Conservation (phyloP, 2,329 filamentous ascomycete species). For the Trichoderma cornu-damae region DNA sequence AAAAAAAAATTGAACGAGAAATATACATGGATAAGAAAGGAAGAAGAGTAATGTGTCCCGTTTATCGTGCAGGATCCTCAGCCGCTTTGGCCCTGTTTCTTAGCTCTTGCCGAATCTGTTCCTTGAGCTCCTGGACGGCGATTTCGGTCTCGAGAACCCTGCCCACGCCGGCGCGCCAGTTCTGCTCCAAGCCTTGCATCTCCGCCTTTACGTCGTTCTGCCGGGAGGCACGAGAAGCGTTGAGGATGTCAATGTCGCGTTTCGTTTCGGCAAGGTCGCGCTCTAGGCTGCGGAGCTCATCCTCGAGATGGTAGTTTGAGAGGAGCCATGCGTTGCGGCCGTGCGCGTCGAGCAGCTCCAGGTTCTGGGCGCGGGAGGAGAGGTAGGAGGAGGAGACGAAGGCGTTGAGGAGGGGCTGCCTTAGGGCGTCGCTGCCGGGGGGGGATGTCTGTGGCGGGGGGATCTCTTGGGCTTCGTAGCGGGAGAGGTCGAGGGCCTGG, state of each 20-base stretch:
- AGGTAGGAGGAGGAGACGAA: constrained; percentile 51
- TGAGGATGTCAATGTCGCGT: constrained; percentile 67
- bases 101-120: constrained; percentile 61
- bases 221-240: constrained; percentile 59
- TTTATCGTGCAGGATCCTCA: background rate
- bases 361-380: constrained; percentile 46
- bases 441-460: constrained; percentile 26
- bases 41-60: background rate
- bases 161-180: constrained; percentile 74
- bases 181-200: constrained; percentile 66
- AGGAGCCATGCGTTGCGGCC: constrained; percentile 92
- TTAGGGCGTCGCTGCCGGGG: constrained; percentile 27
- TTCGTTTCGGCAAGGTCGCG: constrained; percentile 64
- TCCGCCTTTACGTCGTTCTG: constrained; percentile 72
- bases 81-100: constrained; percentile 28
- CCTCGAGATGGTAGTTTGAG: constrained; percentile 74
- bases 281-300: constrained; percentile 60
- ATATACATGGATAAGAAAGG: too few species aligned
- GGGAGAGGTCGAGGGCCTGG: constrained; percentile 62
- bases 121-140: constrained; percentile 67
- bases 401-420: constrained; percentile 56
- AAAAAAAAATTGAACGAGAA: background rate
- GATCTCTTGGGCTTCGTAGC: constrained; percentile 73
- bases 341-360: constrained; percentile 70
- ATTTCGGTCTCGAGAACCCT: constrained; percentile 81